phyloP scores from a whole-genome alignment of 179 eudicot genomes.

The Beta lomatogona region DNA sequence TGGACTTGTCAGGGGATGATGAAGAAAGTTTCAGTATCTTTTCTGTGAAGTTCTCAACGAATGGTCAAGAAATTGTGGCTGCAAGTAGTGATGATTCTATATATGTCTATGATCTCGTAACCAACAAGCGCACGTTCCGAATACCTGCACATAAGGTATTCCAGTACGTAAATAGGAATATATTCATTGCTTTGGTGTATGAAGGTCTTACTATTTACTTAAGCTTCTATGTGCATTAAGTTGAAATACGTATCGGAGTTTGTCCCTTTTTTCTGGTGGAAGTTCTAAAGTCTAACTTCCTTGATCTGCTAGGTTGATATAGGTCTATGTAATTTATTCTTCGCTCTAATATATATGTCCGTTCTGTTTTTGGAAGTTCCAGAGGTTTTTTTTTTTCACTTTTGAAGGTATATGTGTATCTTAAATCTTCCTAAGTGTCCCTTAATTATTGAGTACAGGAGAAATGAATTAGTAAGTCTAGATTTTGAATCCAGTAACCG shows the following conservation, averaged over 20 bases:
- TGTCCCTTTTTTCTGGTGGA: neutral
- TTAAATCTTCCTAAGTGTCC: too few relatives aligned
- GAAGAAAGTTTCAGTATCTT: constrained; percentile 59
- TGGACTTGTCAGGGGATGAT: constrained; percentile 56
- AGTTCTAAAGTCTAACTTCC: neutral
- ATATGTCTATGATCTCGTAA: constrained; percentile 66
- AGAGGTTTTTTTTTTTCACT: neutral
- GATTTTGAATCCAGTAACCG: too few relatives aligned
- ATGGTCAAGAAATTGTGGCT: constrained; percentile 87
- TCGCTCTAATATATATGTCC: neutral
- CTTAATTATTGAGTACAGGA: too few relatives aligned
- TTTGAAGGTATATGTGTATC: neutral
- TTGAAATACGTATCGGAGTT: too few relatives aligned
- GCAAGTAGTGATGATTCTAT: constrained; percentile 63
- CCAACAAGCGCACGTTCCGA: constrained; percentile 46
- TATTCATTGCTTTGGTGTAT: neutral
- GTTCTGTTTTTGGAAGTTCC: too few relatives aligned
- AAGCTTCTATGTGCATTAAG: neutral
- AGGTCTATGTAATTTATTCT: neutral
- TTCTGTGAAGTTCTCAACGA: constrained; percentile 77
- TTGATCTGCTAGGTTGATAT: neutral
- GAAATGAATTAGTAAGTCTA: too few relatives aligned
- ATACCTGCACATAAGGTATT: constrained; percentile 77
- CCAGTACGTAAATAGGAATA: neutral
- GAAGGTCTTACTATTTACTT: neutral